These are phyloP conservation scores for Exophiala sp. DNA, from an alignment of 2,329 filamentous ascomycete species.

Conservation along the genomic window DNA sequence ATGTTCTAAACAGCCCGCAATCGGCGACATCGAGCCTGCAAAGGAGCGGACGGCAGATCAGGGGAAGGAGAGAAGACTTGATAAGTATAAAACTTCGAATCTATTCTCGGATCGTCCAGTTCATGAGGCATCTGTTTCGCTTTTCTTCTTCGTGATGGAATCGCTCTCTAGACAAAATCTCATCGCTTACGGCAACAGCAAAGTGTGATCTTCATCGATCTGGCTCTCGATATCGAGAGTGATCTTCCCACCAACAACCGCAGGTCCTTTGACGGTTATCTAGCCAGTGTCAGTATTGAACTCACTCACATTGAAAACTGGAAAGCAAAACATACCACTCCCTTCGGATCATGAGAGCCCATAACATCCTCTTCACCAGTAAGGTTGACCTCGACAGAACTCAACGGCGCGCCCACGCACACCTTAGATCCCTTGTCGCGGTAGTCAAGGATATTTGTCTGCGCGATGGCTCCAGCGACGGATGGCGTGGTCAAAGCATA, in stretches of 20 bases:
- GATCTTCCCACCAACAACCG: slow-evolving; percentile 22
- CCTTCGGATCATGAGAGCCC: slow-evolving; percentile 46
- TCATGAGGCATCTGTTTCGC: too few relatives aligned
- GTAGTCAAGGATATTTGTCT: slow-evolving; percentile 88
- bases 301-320: neutral
- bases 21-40: too few relatives aligned
- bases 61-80: too few relatives aligned
- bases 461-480: slow-evolving; percentile 85
- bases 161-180: neutral
- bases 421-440: slow-evolving; percentile 48
- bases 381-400: slow-evolving; percentile 73
- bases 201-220: slow-evolving; percentile 22
- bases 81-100: too few relatives aligned
- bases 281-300: neutral
- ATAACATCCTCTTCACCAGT: slow-evolving; percentile 33
- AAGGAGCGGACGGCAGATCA: too few relatives aligned
- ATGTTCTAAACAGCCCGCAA: too few relatives aligned
- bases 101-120: too few relatives aligned
- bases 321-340: slow-evolving; percentile 55
- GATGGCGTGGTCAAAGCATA: slow-evolving; percentile 79
- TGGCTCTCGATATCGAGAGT: slow-evolving; percentile 16
- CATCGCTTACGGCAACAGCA: slow-evolving; percentile 11
- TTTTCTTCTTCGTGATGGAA: neutral
- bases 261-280: slow-evolving; percentile 24
- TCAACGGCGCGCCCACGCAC: slow-evolving; percentile 74